Evolutionary conservation across 2,329 filamentous ascomycete genomes (phyloP).

Genomic region (Colletotrichum somersetense): DNA sequence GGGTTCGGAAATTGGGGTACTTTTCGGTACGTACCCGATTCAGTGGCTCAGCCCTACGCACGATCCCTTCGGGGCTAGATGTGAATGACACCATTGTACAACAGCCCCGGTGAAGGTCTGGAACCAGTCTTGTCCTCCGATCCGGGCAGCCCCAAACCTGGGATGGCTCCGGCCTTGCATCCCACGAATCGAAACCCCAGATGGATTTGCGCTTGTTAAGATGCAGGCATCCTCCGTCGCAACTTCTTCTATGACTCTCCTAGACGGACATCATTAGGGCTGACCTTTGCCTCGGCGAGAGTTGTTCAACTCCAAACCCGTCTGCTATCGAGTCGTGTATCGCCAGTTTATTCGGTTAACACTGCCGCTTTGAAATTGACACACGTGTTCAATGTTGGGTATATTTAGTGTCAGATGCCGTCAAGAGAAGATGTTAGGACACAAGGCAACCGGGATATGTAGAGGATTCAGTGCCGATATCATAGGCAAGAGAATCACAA

Average conservation of each 20-base stretch:
- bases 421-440: neutral
- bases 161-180: constrained; percentile 4
- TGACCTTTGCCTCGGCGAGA: neutral
- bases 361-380: neutral
- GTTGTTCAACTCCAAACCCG: neutral
- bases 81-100: neutral
- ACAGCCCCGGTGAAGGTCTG: neutral
- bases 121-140: constrained; percentile 1
- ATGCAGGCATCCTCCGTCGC: neutral
- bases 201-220: neutral
- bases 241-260: neutral
- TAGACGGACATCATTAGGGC: neutral
- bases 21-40: constrained; percentile 30
- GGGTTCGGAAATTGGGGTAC: constrained; percentile 10
- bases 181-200: neutral
- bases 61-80: neutral
- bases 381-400: neutral
- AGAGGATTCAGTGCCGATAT: neutral
- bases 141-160: neutral
- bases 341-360: no score
- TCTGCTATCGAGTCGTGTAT: neutral
- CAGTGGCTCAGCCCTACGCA: constrained; percentile 30
- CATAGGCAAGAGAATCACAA: neutral
- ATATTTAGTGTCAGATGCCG: neutral
- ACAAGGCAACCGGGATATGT: neutral